Evolutionary conservation across 345 rosid genomes (phyloP).

Genomic region (Hibiscus syriacus): DNA sequence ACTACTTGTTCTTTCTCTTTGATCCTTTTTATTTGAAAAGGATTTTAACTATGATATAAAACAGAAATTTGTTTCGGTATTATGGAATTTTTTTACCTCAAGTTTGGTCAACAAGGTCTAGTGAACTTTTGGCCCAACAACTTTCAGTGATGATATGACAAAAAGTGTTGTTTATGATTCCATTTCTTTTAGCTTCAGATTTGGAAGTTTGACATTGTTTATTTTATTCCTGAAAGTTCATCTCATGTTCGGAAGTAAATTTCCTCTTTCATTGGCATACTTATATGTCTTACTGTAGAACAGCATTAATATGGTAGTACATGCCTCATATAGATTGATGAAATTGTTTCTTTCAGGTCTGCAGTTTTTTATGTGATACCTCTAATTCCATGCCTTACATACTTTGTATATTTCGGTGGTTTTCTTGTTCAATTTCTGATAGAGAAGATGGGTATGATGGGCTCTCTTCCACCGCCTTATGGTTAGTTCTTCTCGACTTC

Average conservation of each 20-base stretch:
- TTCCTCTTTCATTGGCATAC: neutral
- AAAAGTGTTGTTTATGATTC: neutral
- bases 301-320: neutral
- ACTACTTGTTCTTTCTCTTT: neutral
- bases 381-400: slow-evolving; percentile 67
- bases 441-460: slow-evolving; percentile 99
- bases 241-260: neutral
- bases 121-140: neutral
- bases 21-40: neutral
- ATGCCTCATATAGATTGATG: slow-evolving; percentile 16
- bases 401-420: slow-evolving; percentile 72
- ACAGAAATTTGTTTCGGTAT: neutral
- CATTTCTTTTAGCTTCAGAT: neutral
- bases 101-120: neutral
- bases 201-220: neutral
- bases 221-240: neutral
- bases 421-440: slow-evolving; percentile 67
- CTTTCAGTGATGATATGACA: neutral
- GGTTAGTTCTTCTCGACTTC: slow-evolving; percentile 51
- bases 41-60: neutral
- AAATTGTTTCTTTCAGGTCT: slow-evolving; percentile 54
- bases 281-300: neutral
- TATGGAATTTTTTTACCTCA: neutral
- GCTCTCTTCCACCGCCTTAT: slow-evolving; percentile 78
- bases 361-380: slow-evolving; percentile 53